Conservation (phyloP, 345 rosid genomes). For the Trapa incisa region DNA sequence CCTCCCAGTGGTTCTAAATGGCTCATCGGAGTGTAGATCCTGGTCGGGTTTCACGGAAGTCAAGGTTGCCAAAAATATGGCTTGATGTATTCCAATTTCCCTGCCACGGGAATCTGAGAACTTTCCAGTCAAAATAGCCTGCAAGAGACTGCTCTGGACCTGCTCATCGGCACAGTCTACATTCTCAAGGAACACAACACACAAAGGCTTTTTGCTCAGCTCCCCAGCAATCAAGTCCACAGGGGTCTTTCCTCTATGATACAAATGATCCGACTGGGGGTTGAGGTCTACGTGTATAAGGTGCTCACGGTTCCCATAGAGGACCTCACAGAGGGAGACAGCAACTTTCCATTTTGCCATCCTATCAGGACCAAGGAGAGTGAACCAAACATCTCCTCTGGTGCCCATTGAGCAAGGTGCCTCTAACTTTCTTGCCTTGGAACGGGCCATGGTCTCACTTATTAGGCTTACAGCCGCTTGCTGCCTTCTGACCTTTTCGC, state of each 20-base stretch:
- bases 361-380: slow-evolving; percentile 47
- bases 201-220: slow-evolving; percentile 42
- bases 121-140: slow-evolving; percentile 45
- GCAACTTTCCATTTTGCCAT: slow-evolving; percentile 46
- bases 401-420: slow-evolving; percentile 10
- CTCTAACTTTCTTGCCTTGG: slow-evolving; percentile 14
- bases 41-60: slow-evolving; percentile 10
- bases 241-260: slow-evolving; percentile 51
- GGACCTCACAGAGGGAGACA: slow-evolving; percentile 41
- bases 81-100: slow-evolving; percentile 42
- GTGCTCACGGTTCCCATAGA: slow-evolving; percentile 36
- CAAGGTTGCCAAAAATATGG: slow-evolving; percentile 46
- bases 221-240: slow-evolving; percentile 53
- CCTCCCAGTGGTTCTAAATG: not conserved
- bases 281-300: slow-evolving; percentile 45
- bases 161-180: slow-evolving; percentile 53
- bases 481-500: slow-evolving; percentile 44
- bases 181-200: slow-evolving; percentile 64
- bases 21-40: slow-evolving; percentile 4
- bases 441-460: slow-evolving; percentile 19
- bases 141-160: slow-evolving; percentile 31
- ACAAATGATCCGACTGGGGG: slow-evolving; percentile 17
- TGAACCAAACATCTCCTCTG: slow-evolving; percentile 57
- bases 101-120: slow-evolving; percentile 55
- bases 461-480: slow-evolving; percentile 45